Evolutionary conservation across 2,329 filamentous ascomycete species (phyloP), one percentile per base, ranked within the genome.

Genomic region (Fusarium miscanthi): DNA sequence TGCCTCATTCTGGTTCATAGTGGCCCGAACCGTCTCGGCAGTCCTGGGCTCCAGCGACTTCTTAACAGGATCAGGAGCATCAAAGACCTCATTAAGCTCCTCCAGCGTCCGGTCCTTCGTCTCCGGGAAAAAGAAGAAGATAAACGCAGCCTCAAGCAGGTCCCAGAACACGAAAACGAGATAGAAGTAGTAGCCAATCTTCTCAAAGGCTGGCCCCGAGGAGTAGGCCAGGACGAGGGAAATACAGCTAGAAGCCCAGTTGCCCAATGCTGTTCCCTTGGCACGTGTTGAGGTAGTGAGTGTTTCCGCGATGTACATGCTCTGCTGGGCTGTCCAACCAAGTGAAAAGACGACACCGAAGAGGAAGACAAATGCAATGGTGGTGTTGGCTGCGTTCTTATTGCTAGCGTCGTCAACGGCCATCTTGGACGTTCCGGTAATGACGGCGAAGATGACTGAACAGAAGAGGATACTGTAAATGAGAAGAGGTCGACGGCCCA

Each of bases 401-500:
- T 81, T 61, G 19, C 40, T 21, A 1, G 83, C 82, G 17, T 57
- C 33, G 1, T 70, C 53, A 5, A 69, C 58, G 2, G 70, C 51
- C 23, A 64, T 53, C 16, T 64, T 70, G 5, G 54, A 70, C 1
- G 49, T 59, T 52, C 37, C 63, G 37, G 79, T 75, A n/a, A 82
- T 79, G 66, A 88, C 85, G 12, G 85, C 85, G 6, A 87, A 83
- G 12, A 84, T 69, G 84, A 86, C n/a, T 81, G 74, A 73, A 10
- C 74, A 76, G 21, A 49, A 59, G 17, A 85, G 77, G 23, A 85
- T 85, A 12, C 83, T 82, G 74, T 82, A 84, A 7, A 88, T 79
- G 17, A 88, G 80, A 10, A 88, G 78, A 0, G 86, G 86, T 8
- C 89, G 85, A 37, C 89, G 87, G 19, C 88, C 87, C 12, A 89